A percentile compares a stretch with the other conserved stretches of the same genome.
phyloP scores from a whole-genome alignment of 2,329 filamentous ascomycete genomes.

The Mycogone perniciosa region DNA sequence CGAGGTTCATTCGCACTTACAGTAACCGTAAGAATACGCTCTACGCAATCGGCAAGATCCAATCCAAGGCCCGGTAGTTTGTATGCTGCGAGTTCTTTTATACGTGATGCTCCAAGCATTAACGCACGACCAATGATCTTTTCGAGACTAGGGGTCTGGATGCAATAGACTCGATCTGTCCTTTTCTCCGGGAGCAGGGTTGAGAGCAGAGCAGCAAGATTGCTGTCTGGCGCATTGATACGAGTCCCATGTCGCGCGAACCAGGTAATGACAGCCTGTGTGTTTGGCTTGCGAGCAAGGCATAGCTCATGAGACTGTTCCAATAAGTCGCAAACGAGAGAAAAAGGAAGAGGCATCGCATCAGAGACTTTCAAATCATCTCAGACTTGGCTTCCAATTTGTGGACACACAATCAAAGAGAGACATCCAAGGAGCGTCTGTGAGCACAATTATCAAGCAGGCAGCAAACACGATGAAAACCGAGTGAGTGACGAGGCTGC shows the following conservation, averaged over 20 bases:
- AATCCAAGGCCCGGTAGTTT: slow-evolving; percentile 46
- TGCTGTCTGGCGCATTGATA: slow-evolving; percentile 51
- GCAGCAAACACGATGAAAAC: too few relatives aligned
- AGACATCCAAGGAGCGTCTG: too few relatives aligned
- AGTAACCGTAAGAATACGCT: slow-evolving; percentile 55
- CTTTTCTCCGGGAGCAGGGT: slow-evolving; percentile 70
- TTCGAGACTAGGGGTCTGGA: slow-evolving; percentile 57
- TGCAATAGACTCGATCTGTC: slow-evolving; percentile 69
- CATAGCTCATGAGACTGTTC: slow-evolving; percentile 53
- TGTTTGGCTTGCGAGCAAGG: slow-evolving; percentile 26
- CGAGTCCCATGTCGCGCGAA: slow-evolving; percentile 55
- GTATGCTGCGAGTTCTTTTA: slow-evolving; percentile 58
- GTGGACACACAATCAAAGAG: too few relatives aligned
- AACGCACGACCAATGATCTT: slow-evolving; percentile 62
- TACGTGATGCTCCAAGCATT: slow-evolving; percentile 56
- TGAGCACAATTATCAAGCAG: too few relatives aligned
- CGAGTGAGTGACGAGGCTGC: slow-evolving; percentile 1
- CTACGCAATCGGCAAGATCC: slow-evolving; percentile 68
- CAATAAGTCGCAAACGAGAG: slow-evolving; percentile 67
- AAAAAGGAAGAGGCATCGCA: slow-evolving; percentile 60
- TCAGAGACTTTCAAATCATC: background rate
- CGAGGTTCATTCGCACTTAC: slow-evolving; percentile 32
- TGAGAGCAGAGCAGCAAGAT: slow-evolving; percentile 62
- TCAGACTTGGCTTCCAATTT: background rate
- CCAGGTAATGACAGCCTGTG: slow-evolving; percentile 53